Percentiles rank a stretch among this genome's conserved stretches.
Evolutionary conservation across 2,329 filamentous ascomycete species (phyloP).

Genomic region (Rutstroemia sp.): DNA sequence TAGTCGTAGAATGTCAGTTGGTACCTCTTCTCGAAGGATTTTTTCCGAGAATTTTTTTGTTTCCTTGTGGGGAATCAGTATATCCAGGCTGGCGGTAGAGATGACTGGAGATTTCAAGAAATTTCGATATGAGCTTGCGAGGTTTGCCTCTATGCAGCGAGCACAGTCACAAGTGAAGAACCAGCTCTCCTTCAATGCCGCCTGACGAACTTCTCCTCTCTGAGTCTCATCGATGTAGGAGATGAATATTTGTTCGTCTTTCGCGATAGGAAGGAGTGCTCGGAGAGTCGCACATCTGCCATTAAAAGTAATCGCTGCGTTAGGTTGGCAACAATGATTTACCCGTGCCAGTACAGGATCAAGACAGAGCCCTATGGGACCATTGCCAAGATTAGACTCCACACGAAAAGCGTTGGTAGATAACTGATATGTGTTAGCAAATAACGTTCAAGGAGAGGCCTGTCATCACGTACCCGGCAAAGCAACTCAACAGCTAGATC

Average conservation of each 20-base stretch:
- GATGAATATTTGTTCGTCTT: slow-evolving; percentile 51
- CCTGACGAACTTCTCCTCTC: slow-evolving; percentile 7
- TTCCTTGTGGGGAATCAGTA: not conserved
- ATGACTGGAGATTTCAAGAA: not conserved
- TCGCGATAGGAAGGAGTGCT: slow-evolving; percentile 41
- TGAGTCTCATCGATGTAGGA: slow-evolving; percentile 49
- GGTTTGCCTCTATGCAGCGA: not conserved
- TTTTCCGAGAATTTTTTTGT: not conserved
- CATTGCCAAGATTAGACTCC: slow-evolving; percentile 42
- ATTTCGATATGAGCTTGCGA: not conserved
- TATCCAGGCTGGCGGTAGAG: not conserved
- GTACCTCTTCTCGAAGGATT: not conserved
- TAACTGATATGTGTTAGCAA: slow-evolving; percentile 35
- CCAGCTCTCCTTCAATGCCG: slow-evolving; percentile 1
- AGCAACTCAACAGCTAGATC: slow-evolving; percentile 38
- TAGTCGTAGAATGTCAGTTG: not conserved
- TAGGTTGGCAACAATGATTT: slow-evolving; percentile 57
- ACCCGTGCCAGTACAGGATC: slow-evolving; percentile 43
- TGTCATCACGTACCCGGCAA: slow-evolving; percentile 41
- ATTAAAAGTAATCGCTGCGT: slow-evolving; percentile 49
- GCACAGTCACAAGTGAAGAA: slow-evolving; percentile 5
- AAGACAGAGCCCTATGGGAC: slow-evolving; percentile 47
- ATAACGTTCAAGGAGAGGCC: not conserved
- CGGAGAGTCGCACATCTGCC: slow-evolving; percentile 44
- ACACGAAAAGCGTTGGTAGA: slow-evolving; percentile 56